Percentiles rank a stretch among this genome's conserved stretches.
Conservation (phyloP, 1,284 basidiomycete genomes). For the Earliella scabrosa region DNA sequence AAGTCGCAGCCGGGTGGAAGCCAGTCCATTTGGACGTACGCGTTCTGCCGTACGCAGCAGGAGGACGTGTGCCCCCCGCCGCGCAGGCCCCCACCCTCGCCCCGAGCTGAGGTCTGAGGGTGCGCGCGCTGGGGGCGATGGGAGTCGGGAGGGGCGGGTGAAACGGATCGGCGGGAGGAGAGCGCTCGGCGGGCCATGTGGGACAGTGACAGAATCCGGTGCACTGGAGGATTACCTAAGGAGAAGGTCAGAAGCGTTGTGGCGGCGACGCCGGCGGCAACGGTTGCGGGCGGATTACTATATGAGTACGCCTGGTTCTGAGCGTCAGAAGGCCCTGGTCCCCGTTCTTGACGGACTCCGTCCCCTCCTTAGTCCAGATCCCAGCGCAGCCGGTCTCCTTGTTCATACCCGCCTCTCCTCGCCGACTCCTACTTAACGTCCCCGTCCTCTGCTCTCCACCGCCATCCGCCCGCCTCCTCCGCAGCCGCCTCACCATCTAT, state of each 20-base stretch:
- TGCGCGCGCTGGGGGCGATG: neutral
- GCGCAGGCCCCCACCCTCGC: neutral
- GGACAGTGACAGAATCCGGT: conserved; percentile 21
- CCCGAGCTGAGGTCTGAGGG: neutral
- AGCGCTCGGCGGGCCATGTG: conserved; percentile 7
- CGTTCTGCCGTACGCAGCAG: conserved; percentile 3
- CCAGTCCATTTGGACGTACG: conserved; percentile 13
- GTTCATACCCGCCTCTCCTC: conserved; percentile 13
- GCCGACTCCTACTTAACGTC: conserved; percentile 16
- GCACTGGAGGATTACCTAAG: conserved; percentile 24
- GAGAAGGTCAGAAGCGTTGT: conserved; percentile 22
- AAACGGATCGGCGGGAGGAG: conserved; percentile 16
- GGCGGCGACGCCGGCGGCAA: conserved; percentile 24
- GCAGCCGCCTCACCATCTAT: neutral
- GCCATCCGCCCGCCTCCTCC: neutral
- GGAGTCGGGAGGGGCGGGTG: too few species aligned
- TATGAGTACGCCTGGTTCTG: conserved; percentile 17
- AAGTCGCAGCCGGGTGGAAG: conserved; percentile 7
- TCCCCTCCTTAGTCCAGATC: conserved; percentile 13
- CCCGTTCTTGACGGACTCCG: conserved; percentile 25
- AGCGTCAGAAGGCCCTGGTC: conserved; percentile 10
- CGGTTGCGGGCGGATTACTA: conserved; percentile 15
- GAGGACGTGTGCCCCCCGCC: conserved; percentile 2
- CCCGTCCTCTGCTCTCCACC: neutral
- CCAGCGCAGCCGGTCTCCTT: conserved; percentile 17